Evolutionary conservation across 192 early-diverging fungal genomes (phyloP), one percentile per base, ranked within the genome.

Genomic region (Thamnidium elegans): DNA sequence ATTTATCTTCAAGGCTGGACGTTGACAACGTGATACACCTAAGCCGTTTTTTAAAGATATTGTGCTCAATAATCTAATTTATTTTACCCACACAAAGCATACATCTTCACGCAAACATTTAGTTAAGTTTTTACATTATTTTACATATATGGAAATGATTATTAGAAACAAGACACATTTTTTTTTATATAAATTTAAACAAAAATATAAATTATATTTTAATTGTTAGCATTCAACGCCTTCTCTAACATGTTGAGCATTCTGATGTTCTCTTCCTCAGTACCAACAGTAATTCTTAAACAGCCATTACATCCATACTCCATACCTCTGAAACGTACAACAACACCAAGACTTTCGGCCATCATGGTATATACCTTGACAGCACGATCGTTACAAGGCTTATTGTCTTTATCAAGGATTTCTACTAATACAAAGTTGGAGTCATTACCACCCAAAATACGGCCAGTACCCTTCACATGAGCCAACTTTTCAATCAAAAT

Each of bases 371-470:
- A 99, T 17, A 96, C 64, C 11, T 62, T 61, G 43, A 83, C 66
- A 10, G 98, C 95, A 30, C 85, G 77, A 6, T 80, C 78, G 68
- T 92, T 96, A 63, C 73, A 78, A 7, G 92, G 85, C 30, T 81
- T 67, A 5, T 85, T 89, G 17, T 78, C 70, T 15, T 76, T 71
- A 74, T 89, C 81, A 17, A 93, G 74, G 34, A 99, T 73, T 68
- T 91, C 88, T 7, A 87, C 92, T 58, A 99, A 69, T 6, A 99
- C 82, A 86, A 99, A 99, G 83, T 99, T 99, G 58, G 90, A 91
- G 50, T 98, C 91, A 71, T 93, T 94, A 30, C 81, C 84, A 46
- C 97, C 97, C 23, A 96, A 56, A 51, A 99, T 85, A 7, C 75
- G 74, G 5, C 89, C 89, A 17, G 97, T 66, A 31, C 85, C 84